These are phyloP conservation scores for Trypanosoma boissoni DNA, from an alignment of 208 protist genomes.

Conservation along the genomic window DNA sequence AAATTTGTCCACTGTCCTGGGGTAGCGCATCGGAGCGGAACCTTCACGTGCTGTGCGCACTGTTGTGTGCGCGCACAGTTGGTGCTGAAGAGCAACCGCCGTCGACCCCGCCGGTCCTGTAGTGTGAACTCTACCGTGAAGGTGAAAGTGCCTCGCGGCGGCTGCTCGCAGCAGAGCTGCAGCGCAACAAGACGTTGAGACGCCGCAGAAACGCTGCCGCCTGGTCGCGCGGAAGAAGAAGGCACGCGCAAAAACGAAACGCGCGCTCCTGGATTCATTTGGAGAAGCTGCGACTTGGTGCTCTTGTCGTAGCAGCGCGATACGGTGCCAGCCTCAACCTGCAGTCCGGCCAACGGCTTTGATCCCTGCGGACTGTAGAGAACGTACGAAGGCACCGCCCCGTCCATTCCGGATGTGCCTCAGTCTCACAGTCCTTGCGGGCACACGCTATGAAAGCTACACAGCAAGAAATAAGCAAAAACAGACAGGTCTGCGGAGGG, in stretches of 20 bases:
- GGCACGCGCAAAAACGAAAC: constrained; percentile 47
- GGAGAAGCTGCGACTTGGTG: constrained; percentile 72
- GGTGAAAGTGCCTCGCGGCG: constrained; percentile 13
- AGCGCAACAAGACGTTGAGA: constrained; percentile 43
- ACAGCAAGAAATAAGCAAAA: no score
- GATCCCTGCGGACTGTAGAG: constrained; percentile 80
- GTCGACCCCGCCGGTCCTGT: constrained; percentile 28
- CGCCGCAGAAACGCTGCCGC: background rate
- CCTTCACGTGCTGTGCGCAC: constrained; percentile 53
- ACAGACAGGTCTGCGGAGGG: no score
- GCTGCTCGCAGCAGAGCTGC: constrained; percentile 49
- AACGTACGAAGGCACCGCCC: constrained; percentile 34
- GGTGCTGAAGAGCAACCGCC: constrained; percentile 45
- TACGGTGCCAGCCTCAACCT: constrained; percentile 25
- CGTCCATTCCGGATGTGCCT: background rate
- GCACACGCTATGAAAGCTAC: no score
- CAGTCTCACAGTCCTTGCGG: background rate
- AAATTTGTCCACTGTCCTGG: constrained; percentile 63
- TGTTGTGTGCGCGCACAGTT: constrained; percentile 29
- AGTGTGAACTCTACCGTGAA: constrained; percentile 27
- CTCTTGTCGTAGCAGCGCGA: constrained; percentile 56
- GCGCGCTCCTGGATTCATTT: constrained; percentile 41
- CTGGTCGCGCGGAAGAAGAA: background rate
- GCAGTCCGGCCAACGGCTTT: constrained; percentile 54
- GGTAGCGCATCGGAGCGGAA: constrained; percentile 48